Conservation (phyloP, 139 green algal genomes). For the Tetradesmus obliquus region DNA sequence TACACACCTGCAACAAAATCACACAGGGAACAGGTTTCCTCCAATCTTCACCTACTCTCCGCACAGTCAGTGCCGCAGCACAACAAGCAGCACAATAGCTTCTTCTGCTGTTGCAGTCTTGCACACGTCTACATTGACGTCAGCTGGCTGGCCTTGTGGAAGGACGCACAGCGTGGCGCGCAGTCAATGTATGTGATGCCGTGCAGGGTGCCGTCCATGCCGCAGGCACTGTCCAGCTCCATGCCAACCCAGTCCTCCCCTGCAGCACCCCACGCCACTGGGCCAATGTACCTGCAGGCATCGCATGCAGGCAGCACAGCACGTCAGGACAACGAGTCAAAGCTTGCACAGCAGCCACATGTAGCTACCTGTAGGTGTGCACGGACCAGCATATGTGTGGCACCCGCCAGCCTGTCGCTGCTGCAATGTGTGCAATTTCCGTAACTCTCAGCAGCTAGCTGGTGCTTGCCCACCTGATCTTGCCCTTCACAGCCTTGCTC, state of each 20-base stretch:
- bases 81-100: too few relatives aligned
- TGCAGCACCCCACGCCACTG: slow-evolving; percentile 31
- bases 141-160: slow-evolving; percentile 14
- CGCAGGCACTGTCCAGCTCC: slow-evolving; percentile 28
- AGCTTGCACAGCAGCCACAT: background rate
- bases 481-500: slow-evolving; percentile 2
- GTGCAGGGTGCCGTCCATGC: slow-evolving; percentile 14
- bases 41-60: too few relatives aligned
- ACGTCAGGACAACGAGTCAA: background rate
- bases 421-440: too few relatives aligned
- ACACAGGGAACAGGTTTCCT: too few relatives aligned
- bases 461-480: background rate
- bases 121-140: background rate
- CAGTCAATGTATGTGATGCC: slow-evolving; percentile 35
- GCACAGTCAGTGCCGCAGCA: too few relatives aligned
- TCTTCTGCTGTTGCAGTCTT: too few relatives aligned
- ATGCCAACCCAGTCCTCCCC: slow-evolving; percentile 35
- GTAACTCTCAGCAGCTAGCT: too few relatives aligned
- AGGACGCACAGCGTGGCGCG: background rate
- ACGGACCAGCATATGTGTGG: background rate
- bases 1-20: too few relatives aligned
- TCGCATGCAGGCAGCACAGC: background rate
- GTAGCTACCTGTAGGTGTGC: too few relatives aligned
- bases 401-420: too few relatives aligned
- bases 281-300: slow-evolving; percentile 36